Conservation (phyloP, 2,329 filamentous ascomycete species). For the Botrytis cinerea region DNA sequence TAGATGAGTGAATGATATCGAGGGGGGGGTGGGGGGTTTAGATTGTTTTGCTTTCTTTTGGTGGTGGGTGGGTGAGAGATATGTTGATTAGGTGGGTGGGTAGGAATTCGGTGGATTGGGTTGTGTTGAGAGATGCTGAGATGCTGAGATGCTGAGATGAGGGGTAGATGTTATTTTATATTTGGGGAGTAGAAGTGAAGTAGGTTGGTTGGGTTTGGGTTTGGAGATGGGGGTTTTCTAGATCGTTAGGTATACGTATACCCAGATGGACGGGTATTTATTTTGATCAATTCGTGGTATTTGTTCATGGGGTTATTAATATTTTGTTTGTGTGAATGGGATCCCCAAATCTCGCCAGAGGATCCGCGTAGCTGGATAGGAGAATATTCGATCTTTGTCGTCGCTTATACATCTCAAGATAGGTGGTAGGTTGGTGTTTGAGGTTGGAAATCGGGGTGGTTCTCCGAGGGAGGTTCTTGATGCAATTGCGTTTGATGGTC, state of each 20-base stretch:
- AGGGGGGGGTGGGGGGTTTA: fast-evolving
- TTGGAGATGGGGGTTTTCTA: neutral
- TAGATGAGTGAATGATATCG: no score
- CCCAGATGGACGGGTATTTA: no score
- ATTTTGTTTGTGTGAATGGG: neutral
- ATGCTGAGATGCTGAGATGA: neutral
- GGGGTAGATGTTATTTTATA: neutral
- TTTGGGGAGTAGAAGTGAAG: neutral
- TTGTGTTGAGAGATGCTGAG: no score
- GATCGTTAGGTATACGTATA: no score
- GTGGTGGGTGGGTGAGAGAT: no score
- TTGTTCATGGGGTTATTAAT: no score
- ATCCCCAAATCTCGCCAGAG: neutral
- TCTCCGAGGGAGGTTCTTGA: neutral
- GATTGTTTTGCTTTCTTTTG: no score
- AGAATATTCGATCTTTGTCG: neutral
- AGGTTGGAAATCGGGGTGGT: neutral
- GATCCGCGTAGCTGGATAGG: neutral
- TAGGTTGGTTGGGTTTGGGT: neutral
- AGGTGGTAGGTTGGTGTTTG: neutral
- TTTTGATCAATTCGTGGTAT: no score
- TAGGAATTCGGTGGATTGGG: no score
- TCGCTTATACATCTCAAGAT: neutral
- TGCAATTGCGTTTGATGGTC: neutral
- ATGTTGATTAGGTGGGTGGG: no score